phyloP scores from a whole-genome alignment of 106 monocot genomes.

The Apostasia ramifera region DNA sequence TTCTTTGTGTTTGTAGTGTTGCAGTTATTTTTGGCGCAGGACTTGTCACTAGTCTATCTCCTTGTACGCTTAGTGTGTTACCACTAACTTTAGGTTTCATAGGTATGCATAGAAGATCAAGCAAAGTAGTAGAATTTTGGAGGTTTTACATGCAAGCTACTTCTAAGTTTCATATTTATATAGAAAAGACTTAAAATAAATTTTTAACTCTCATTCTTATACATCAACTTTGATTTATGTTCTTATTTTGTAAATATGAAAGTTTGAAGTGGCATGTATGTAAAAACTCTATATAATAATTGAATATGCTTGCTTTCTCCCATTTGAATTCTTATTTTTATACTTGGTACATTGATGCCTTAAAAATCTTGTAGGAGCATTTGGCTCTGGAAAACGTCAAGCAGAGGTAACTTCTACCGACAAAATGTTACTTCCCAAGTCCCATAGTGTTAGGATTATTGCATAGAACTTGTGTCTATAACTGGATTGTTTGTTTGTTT shows the following conservation, averaged over 20 bases:
- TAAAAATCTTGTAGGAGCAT: slow-evolving; percentile 46
- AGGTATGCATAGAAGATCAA: slow-evolving; percentile 33
- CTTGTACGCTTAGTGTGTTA: slow-evolving; percentile 89
- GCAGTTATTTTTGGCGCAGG: slow-evolving; percentile 96
- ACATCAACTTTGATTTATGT: no score
- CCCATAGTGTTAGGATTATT: no score
- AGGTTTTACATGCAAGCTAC: no score
- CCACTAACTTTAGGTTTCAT: slow-evolving; percentile 93
- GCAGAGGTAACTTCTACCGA: slow-evolving; percentile 31
- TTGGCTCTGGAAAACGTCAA: slow-evolving; percentile 69
- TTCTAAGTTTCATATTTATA: no score
- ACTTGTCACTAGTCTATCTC: slow-evolving; percentile 86
- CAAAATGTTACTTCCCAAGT: not conserved
- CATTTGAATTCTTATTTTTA: not conserved
- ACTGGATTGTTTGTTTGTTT: no score
- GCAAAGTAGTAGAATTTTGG: not conserved
- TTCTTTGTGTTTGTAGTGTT: slow-evolving; percentile 47
- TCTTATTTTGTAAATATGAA: no score
- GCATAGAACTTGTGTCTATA: no score
- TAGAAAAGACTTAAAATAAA: no score
- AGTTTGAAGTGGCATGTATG: no score
- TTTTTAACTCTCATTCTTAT: no score
- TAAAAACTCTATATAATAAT: not conserved
- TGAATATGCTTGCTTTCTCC: not conserved
- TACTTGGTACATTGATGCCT: not conserved